phyloP scores from a whole-genome alignment of 2,329 filamentous ascomycete genomes.

The Dothiorella sarmentorum region DNA sequence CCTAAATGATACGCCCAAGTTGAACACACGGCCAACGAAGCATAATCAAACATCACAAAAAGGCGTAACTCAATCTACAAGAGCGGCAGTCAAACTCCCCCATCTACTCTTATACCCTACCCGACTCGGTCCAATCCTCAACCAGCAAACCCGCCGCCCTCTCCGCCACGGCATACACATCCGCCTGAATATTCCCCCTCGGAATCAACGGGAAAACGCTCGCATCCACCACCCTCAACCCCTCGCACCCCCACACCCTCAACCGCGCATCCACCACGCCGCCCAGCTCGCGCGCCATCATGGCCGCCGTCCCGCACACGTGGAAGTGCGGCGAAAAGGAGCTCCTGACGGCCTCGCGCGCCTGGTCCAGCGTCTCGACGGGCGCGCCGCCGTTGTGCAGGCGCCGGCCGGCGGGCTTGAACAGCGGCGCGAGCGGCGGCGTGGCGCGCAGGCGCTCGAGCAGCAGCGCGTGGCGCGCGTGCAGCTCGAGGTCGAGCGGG shows the following conservation, averaged over 20 bases:
- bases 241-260: constrained; percentile 30
- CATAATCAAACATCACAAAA: too few relatives aligned
- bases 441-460: constrained; percentile 34
- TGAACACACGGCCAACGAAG: too few relatives aligned
- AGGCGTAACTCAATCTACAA: too few relatives aligned
- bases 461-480: constrained; percentile 34
- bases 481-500: constrained; percentile 41
- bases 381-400: constrained; percentile 8
- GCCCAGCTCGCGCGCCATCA: constrained; percentile 31
- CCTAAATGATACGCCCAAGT: too few relatives aligned
- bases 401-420: constrained; percentile 32
- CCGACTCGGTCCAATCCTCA: background rate
- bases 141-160: constrained; percentile 31
- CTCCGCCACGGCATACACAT: constrained; percentile 34
- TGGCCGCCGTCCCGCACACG: constrained; percentile 32
- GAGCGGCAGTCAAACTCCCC: too few relatives aligned
- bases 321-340: constrained; percentile 29
- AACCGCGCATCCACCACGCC: constrained; percentile 29
- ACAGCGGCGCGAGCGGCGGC: constrained; percentile 29
- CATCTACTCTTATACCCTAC: background rate
- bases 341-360: constrained; percentile 22
- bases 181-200: constrained; percentile 31
- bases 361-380: background rate
- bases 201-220: constrained; percentile 33
- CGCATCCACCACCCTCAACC: constrained; percentile 31